These are phyloP conservation scores for Striga hermonthica DNA, from an alignment of 305 asterid species.

Conservation along the genomic window DNA sequence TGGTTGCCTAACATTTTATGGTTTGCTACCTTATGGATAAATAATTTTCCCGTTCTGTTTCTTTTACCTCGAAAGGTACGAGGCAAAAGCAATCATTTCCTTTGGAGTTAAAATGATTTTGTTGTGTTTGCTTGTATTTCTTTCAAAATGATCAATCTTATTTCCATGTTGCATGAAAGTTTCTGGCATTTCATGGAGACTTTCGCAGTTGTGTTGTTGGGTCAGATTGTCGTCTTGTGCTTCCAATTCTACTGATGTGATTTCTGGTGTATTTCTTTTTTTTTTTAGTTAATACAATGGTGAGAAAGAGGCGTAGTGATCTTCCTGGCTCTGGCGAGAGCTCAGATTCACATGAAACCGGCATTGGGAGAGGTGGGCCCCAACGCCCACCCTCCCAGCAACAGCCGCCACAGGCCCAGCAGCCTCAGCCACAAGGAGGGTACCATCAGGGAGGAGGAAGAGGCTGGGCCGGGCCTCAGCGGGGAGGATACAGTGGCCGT, in stretches of 20 bases:
- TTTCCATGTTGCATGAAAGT: no score
- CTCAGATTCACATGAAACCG: slow-evolving; percentile 58
- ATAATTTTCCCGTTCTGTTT: no score
- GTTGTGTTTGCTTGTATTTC: no score
- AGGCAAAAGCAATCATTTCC: no score
- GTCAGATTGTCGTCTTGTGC: no score
- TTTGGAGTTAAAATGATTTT: no score
- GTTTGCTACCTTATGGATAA: no score
- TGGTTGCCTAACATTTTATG: no score
- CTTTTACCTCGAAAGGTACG: no score
- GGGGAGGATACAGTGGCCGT: slow-evolving; percentile 70
- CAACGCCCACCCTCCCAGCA: slow-evolving; percentile 47
- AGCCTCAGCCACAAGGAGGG: slow-evolving; percentile 58
- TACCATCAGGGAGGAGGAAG: slow-evolving; percentile 63
- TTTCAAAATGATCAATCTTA: no score
- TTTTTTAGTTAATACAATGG: slow-evolving; percentile 54
- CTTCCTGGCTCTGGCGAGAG: slow-evolving; percentile 55
- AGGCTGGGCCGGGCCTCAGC: slow-evolving; percentile 66
- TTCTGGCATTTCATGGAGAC: no score
- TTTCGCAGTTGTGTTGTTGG: no score
- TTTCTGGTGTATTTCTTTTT: not conserved
- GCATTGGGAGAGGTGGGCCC: slow-evolving; percentile 53
- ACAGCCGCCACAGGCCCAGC: slow-evolving; percentile 35
- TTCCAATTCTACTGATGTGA: not conserved
- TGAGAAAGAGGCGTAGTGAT: slow-evolving; percentile 69